Conservation (phyloP, 2,329 filamentous ascomycete species). For the Ophiostoma perfectum region DNA sequence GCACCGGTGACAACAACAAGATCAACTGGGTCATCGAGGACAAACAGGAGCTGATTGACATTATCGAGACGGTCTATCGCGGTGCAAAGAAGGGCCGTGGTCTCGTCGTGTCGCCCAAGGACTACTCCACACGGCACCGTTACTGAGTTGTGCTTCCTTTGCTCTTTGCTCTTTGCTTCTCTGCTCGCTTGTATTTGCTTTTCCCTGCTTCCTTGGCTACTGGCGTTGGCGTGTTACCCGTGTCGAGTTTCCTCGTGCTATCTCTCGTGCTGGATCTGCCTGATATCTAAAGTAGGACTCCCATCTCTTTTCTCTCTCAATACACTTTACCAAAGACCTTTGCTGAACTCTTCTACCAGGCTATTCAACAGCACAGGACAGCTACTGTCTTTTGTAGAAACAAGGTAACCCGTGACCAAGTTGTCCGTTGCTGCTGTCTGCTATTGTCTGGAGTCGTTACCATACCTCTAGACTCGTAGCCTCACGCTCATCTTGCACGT, state of each 20-base stretch:
- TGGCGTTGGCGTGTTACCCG: not conserved
- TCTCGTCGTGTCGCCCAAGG: slow-evolving; percentile 94
- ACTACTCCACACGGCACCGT: slow-evolving; percentile 61
- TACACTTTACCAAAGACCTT: not conserved
- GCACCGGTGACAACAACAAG: slow-evolving; percentile 91
- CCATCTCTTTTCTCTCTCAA: not conserved
- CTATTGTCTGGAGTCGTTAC: not conserved
- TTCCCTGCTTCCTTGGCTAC: not conserved
- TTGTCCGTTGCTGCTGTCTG: not conserved
- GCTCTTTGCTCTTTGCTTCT: not conserved
- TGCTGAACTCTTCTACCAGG: not conserved
- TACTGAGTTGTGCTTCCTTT: slow-evolving; percentile 41
- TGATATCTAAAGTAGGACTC: slow-evolving; percentile 2
- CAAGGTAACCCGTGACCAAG: not conserved
- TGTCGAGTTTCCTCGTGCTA: not conserved
- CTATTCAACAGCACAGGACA: not conserved
- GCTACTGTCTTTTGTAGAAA: not conserved
- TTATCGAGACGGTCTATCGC: slow-evolving; percentile 94
- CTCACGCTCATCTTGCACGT: not conserved
- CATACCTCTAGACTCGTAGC: not conserved
- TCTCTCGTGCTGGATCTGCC: not conserved
- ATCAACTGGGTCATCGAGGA: slow-evolving; percentile 60
- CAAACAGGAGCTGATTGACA: slow-evolving; percentile 97
- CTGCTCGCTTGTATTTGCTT: not conserved
- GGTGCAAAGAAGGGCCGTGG: slow-evolving; percentile 98